These are phyloP conservation scores for Darksidea phi DNA, from an alignment of 495 filamentous ascomycete genomes.

Conservation along the genomic window DNA sequence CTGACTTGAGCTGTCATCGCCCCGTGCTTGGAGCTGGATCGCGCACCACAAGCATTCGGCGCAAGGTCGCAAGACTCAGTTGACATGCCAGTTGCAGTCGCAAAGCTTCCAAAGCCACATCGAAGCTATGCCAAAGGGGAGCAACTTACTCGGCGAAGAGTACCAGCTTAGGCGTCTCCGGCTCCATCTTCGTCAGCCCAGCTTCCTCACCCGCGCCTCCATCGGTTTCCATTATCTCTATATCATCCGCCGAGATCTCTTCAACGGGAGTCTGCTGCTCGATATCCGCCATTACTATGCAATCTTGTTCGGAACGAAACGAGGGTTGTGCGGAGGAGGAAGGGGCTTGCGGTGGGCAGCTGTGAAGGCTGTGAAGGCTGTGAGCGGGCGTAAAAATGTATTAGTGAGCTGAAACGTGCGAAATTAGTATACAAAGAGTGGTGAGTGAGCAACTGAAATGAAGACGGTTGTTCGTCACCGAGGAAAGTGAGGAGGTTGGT, in stretches of 20 bases:
- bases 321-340: neutral
- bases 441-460: slow-evolving; percentile 1
- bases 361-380: no score
- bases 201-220: slow-evolving; percentile 23
- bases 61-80: neutral
- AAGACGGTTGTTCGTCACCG: no score
- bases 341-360: neutral
- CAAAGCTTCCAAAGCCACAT: neutral
- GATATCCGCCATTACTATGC: slow-evolving; percentile 26
- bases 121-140: neutral
- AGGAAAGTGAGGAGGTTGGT: no score
- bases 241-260: slow-evolving; percentile 44
- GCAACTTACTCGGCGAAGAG: no score
- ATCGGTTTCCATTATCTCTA: slow-evolving; percentile 52
- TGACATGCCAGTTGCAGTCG: slow-evolving; percentile 10
- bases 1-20: no score
- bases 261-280: slow-evolving; percentile 44
- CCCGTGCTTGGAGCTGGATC: no score
- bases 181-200: slow-evolving; percentile 24
- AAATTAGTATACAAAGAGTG: no score
- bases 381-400: no score
- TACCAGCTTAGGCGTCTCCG: slow-evolving; percentile 27
- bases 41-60: no score
- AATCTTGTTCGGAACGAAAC: neutral
- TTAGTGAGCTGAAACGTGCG: no score